Base-by-base conservation (phyloP, 1,139 yeast species). In the Pichia sp. region DNA sequence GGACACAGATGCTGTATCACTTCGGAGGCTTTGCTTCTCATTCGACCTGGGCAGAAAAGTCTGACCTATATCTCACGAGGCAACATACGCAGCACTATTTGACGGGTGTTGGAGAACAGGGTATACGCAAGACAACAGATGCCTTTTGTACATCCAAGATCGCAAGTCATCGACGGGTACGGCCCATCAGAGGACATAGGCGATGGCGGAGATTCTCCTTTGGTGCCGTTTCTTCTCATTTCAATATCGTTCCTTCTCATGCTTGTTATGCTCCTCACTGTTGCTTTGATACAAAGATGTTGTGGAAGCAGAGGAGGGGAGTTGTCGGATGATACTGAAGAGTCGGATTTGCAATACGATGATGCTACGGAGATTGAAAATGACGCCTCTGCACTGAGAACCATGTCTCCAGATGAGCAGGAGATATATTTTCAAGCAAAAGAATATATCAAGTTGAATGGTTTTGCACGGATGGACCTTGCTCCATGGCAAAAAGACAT, bases 361-460 rank as follows among this genome's bases (percentile, higher is more conserved):
- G 66, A 67, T 23, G 62, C 61, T 3, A 72, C 83, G 36, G 75
- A 77, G 43, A 81, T 86, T 54, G 87, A 87, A 61, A 86, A 80
- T 61, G 84, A 80, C 57, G 74, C 79, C 60, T 78, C 79, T 59
- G 85, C 82, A 0, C 75, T 92, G 60, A 76, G 79, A 50, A 85
- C 80, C 59, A 69, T 87, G 15, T 73, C 84, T 19, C 81, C 87
- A 4, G 87, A 85, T 58, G 93, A 87, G 61, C 93, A 86, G 68
- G 96, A 90, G 63, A 75, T 92, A 38, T 92, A 85, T 65, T 80
- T 84, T 63, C 87, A 82, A 63, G 85, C 92, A 45, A 81, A 81
- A 61, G 85, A 80, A 51, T 80, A 70, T 61, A 69, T 84, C 45
- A 74, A 73, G 54, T 72, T 76, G 48, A 81, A 84, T 63, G 87